phyloP scores from a whole-genome alignment of 2,329 filamentous ascomycete genomes.

The Metarhizium robertsii region DNA sequence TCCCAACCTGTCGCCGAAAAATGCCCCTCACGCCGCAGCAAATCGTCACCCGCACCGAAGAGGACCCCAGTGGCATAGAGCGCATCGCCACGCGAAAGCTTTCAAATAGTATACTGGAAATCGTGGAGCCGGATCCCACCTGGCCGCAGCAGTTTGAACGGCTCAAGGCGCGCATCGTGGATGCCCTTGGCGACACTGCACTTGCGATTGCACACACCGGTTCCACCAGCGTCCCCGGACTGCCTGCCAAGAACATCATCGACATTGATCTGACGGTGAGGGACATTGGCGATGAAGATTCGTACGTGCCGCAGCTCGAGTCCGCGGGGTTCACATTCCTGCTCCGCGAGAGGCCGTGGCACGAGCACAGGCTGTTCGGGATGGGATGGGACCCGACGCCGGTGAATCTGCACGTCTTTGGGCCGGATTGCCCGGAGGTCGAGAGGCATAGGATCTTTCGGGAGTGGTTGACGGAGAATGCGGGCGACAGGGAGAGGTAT shows the following conservation, averaged over 20 bases:
- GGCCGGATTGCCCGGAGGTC: constrained; percentile 30
- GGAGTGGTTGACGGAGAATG: constrained; percentile 27
- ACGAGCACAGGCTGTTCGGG: constrained; percentile 38
- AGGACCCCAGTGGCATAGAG: not conserved
- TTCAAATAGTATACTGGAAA: not conserved
- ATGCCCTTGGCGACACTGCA: constrained; percentile 12
- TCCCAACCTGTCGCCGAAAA: not conserved
- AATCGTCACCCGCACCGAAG: not conserved
- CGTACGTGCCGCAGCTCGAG: constrained; percentile 34
- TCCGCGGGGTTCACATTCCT: constrained; percentile 35
- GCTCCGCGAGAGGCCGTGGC: constrained; percentile 34
- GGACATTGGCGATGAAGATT: constrained; percentile 28
- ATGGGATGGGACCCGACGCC: constrained; percentile 20
- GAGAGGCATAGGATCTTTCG: constrained; percentile 32
- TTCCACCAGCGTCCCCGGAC: constrained; percentile 39
- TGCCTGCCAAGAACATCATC: constrained; percentile 42
- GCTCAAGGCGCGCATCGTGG: not conserved
- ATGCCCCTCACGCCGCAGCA: constrained; percentile 1
- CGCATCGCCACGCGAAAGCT: not conserved
- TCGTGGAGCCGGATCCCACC: constrained; percentile 1
- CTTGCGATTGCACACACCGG: constrained; percentile 35
- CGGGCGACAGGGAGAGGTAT: constrained; percentile 31
- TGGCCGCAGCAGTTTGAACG: constrained; percentile 1
- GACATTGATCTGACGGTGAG: constrained; percentile 40
- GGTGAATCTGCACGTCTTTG: constrained; percentile 40